Conservation (phyloP, 2,329 filamentous ascomycete genomes). For the Helicocarpus griseus region DNA sequence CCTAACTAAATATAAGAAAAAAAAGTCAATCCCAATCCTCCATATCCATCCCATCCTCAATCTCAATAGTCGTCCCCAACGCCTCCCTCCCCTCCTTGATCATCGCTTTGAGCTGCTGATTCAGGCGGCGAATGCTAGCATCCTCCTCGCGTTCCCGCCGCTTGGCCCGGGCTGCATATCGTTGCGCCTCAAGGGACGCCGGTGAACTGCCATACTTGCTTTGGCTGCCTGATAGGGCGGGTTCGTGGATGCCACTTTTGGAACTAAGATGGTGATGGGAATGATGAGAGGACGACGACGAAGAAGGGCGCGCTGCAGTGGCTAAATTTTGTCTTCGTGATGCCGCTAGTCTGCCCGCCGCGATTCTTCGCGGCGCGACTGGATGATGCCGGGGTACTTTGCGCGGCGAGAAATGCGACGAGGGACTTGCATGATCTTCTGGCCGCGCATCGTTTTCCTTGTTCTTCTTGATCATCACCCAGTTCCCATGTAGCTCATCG, state of each 20-base stretch:
- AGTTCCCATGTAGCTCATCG: conserved; percentile 25
- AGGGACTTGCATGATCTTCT: not conserved
- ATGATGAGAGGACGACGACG: not conserved
- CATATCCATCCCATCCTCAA: conserved; percentile 39
- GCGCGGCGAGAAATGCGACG: conserved; percentile 9
- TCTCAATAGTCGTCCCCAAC: conserved; percentile 62
- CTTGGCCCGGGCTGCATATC: conserved; percentile 60
- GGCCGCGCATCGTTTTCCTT: conserved; percentile 9
- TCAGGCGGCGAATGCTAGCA: conserved; percentile 67
- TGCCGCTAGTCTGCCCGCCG: conserved; percentile 1
- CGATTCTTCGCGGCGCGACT: conserved; percentile 7
- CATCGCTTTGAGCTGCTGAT: conserved; percentile 70
- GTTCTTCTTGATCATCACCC: conserved; percentile 52
- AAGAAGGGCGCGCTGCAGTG: conserved; percentile 12
- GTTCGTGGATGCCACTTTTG: conserved; percentile 12
- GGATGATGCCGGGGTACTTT: conserved; percentile 6
- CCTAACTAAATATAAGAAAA: too few species aligned
- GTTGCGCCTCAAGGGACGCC: conserved; percentile 53
- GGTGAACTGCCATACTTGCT: conserved; percentile 23
- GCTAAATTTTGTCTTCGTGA: conserved; percentile 8
- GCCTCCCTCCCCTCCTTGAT: conserved; percentile 83
- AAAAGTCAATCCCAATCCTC: conserved; percentile 22
- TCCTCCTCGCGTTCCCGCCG: conserved; percentile 71
- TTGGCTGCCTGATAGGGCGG: conserved; percentile 17
- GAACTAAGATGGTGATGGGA: not conserved